A percentile compares a stretch with the other conserved stretches of the same genome.
phyloP scores from a whole-genome alignment of 1,139 yeast species.

The Saccharomyces uvarum region DNA sequence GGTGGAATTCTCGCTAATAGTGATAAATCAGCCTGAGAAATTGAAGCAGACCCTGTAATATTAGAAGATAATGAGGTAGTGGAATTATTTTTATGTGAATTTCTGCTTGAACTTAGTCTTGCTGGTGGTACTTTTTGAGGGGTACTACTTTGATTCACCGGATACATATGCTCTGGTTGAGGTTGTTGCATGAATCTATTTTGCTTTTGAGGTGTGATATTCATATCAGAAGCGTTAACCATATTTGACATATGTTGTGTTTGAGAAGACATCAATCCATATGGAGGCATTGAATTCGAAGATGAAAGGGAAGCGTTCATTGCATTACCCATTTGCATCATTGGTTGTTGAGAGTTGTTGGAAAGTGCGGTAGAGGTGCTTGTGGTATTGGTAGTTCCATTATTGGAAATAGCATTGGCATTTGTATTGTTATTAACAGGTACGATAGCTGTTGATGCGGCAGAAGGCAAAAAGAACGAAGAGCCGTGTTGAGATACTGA shows the following conservation, averaged over 20 bases:
- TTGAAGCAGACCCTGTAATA: constrained; percentile 17
- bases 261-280: not conserved
- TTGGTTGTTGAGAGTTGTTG: constrained; percentile 24
- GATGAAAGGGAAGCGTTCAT: constrained; percentile 19
- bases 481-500: constrained; percentile 12
- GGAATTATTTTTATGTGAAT: constrained; percentile 8
- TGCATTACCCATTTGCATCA: constrained; percentile 23
- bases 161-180: constrained; percentile 8
- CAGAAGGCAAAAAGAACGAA: constrained; percentile 13
- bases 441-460: not conserved
- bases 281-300: not conserved
- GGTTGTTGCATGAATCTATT: constrained; percentile 6
- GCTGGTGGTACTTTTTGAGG: constrained; percentile 15
- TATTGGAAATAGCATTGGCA: not conserved
- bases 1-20: constrained; percentile 78
- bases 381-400: not conserved
- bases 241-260: not conserved
- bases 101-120: constrained; percentile 11
- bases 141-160: constrained; percentile 9
- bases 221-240: constrained; percentile 4
- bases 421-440: constrained; percentile 1
- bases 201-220: constrained; percentile 1
- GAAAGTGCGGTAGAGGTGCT: constrained; percentile 8
- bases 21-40: constrained; percentile 59
- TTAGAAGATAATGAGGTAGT: constrained; percentile 6